These are phyloP conservation scores for Pseudovirgaria hyperparasitica DNA, from an alignment of 2,329 filamentous ascomycete genomes.

Conservation along the genomic window DNA sequence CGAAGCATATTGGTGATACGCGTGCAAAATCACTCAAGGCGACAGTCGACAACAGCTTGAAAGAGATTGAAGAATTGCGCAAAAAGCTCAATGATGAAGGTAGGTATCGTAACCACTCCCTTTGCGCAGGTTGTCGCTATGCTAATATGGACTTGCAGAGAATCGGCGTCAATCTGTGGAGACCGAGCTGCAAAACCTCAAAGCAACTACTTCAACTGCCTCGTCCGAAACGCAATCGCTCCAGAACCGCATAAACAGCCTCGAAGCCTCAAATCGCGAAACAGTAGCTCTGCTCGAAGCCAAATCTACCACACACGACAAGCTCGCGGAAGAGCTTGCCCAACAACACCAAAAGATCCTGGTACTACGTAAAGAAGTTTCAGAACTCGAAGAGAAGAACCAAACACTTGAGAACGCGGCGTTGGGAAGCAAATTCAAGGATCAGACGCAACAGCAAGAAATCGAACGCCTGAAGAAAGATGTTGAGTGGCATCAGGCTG, in stretches of 20 bases:
- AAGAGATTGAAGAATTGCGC: conserved; percentile 70
- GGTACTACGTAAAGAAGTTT: conserved; percentile 70
- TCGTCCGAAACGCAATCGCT: conserved; percentile 64
- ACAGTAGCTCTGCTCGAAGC: conserved; percentile 80
- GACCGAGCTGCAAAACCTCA: conserved; percentile 67
- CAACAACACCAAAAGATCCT: conserved; percentile 81
- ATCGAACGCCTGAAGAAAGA: conserved; percentile 78
- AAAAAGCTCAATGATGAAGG: conserved; percentile 74
- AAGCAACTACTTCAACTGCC: conserved; percentile 59
- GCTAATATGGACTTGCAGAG: conserved; percentile 42
- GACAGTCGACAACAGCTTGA: conserved; percentile 69
- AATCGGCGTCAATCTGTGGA: conserved; percentile 62
- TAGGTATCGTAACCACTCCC: conserved; percentile 28
- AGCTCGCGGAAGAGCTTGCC: conserved; percentile 73
- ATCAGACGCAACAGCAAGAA: conserved; percentile 83
- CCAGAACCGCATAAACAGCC: conserved; percentile 67
- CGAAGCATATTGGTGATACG: conserved; percentile 69
- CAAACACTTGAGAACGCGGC: conserved; percentile 71
- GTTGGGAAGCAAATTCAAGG: conserved; percentile 75
- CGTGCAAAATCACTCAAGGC: conserved; percentile 71
- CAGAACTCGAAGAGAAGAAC: conserved; percentile 66
- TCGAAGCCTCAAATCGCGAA: conserved; percentile 87
- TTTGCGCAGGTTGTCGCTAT: conserved; percentile 7
- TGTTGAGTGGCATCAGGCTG: conserved; percentile 84
- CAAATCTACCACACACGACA: conserved; percentile 77